Percentiles rank a stretch among this genome's conserved stretches.
Evolutionary conservation across 176 grass and related monocot genomes (phyloP).

Genomic region (Poa annua): DNA sequence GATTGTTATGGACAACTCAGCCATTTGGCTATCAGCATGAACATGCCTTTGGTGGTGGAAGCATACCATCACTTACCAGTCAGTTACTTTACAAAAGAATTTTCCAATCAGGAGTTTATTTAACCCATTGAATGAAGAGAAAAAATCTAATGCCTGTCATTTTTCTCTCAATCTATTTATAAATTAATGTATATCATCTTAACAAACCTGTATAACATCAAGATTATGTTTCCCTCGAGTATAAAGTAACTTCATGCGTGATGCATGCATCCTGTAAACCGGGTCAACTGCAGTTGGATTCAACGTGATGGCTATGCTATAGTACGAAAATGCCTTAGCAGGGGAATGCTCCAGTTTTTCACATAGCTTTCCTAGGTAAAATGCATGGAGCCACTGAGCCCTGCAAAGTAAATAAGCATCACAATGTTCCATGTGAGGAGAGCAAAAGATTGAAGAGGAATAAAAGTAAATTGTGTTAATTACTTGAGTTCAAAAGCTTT

Average conservation of each 20-base stretch:
- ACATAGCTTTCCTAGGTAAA: conserved; percentile 98
- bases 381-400: conserved; percentile 89
- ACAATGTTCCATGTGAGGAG: conserved; percentile 38
- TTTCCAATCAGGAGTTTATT: neutral
- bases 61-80: conserved; percentile 25
- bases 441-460: conserved; percentile 37
- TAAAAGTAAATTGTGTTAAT: conserved; percentile 15
- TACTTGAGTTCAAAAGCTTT: conserved; percentile 94
- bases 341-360: conserved; percentile 79
- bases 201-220: conserved; percentile 82
- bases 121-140: conserved; percentile 31
- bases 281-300: conserved; percentile 93
- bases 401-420: conserved; percentile 51
- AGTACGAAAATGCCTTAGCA: conserved; percentile 90
- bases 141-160: neutral
- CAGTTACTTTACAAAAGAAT: conserved; percentile 1
- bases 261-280: conserved; percentile 96
- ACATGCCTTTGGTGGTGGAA: conserved; percentile 16
- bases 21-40: conserved; percentile 9
- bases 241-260: conserved; percentile 95
- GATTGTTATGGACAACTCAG: neutral
- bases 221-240: conserved; percentile 71
- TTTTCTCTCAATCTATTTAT: conserved; percentile 16
- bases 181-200: conserved; percentile 20
- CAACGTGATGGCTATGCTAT: conserved; percentile 67